phyloP scores from a whole-genome alignment of 2,329 filamentous ascomycete genomes.

The Penicillium polonicum region DNA sequence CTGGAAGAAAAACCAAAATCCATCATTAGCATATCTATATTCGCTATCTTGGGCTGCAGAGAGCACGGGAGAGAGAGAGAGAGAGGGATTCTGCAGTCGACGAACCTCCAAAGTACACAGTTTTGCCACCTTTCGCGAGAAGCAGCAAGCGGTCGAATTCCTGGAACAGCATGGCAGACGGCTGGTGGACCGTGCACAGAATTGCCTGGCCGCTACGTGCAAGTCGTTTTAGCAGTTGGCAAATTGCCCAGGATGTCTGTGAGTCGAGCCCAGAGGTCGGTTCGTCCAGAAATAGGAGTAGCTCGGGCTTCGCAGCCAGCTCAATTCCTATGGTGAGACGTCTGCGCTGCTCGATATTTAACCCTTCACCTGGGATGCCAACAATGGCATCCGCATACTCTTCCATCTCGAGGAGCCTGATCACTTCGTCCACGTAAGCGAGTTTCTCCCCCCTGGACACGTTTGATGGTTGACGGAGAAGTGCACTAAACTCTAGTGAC shows the following conservation, averaged over 20 bases:
- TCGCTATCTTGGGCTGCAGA: neutral
- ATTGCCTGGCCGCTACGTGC: constrained; percentile 83
- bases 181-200: constrained; percentile 91
- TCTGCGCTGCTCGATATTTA: constrained; percentile 61
- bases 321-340: constrained; percentile 89
- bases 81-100: neutral
- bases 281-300: constrained; percentile 86
- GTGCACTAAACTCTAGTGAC: constrained; percentile 75
- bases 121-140: constrained; percentile 54
- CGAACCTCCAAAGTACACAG: neutral
- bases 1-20: neutral
- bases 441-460: constrained; percentile 71
- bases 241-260: constrained; percentile 87
- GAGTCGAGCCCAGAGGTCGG: constrained; percentile 87
- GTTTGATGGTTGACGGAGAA: constrained; percentile 73
- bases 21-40: neutral
- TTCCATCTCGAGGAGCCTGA: constrained; percentile 82
- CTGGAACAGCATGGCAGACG: constrained; percentile 86
- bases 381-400: constrained; percentile 84
- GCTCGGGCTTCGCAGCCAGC: constrained; percentile 81
- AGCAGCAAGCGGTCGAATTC: constrained; percentile 67
- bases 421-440: constrained; percentile 81
- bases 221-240: constrained; percentile 78
- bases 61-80: neutral
- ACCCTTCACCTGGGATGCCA: constrained; percentile 76